phyloP scores from a whole-genome alignment of 257 asterid genomes.

The Scutellaria galericulata region DNA sequence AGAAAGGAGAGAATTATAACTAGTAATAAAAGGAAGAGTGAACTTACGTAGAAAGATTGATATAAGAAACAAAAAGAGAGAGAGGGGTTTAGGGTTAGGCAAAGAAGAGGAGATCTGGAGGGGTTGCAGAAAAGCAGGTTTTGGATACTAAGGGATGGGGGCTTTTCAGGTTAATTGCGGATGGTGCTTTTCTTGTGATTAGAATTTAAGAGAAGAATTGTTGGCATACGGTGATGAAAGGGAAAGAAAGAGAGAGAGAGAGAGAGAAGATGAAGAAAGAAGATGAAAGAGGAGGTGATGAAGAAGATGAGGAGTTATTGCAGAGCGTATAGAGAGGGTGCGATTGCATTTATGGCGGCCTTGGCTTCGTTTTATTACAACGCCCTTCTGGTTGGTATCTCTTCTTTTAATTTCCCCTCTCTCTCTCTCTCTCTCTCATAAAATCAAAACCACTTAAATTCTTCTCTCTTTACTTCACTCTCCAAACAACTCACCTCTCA shows the following conservation, averaged over 20 bases:
- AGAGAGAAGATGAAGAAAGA: constrained; percentile 42
- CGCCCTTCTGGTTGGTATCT: constrained; percentile 46
- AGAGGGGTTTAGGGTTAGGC: constrained; percentile 35
- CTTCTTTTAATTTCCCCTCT: constrained; percentile 48
- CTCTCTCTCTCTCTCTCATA: neutral
- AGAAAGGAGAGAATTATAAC: neutral
- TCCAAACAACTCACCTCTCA: constrained; percentile 40
- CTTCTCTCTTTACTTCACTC: constrained; percentile 1
- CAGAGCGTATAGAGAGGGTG: constrained; percentile 79
- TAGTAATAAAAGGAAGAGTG: neutral
- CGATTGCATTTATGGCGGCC: constrained; percentile 77
- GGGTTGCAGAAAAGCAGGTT: constrained; percentile 11
- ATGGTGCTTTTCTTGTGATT: constrained; percentile 68
- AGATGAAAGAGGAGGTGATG: constrained; percentile 27
- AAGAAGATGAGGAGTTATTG: constrained; percentile 70
- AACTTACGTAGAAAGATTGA: constrained; percentile 34
- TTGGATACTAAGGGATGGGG: constrained; percentile 4
- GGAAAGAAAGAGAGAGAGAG: constrained; percentile 24
- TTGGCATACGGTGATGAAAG: constrained; percentile 37
- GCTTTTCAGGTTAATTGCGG: constrained; percentile 31
- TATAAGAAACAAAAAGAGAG: neutral
- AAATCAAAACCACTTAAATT: constrained; percentile 29
- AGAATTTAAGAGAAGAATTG: constrained; percentile 63
- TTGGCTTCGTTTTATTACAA: constrained; percentile 56
- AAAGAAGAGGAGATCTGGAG: constrained; percentile 17